Evolutionary conservation across 148 eudicot species (phyloP).

Genomic region (Camellia granthamiana): DNA sequence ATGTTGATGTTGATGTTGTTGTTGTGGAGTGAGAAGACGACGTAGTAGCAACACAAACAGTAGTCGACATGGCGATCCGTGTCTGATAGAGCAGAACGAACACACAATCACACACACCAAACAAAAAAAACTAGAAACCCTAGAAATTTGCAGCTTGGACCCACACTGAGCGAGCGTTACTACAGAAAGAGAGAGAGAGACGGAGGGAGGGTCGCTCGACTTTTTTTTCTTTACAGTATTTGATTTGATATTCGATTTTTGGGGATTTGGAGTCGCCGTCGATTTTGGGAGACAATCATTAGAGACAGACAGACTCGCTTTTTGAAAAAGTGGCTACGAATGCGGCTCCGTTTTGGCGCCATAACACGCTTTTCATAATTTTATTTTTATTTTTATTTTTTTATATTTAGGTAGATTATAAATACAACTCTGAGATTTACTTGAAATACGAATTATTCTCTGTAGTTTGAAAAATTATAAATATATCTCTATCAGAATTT

Average conservation of each 20-base stretch:
- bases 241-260: not conserved
- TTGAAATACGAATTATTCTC: too few species aligned
- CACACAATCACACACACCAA: not conserved
- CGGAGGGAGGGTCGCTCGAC: too few species aligned
- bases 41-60: not conserved
- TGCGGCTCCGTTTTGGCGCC: too few species aligned
- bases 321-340: too few species aligned
- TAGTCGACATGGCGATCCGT: not conserved
- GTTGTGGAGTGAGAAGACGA: not conserved
- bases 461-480: too few species aligned
- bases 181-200: not conserved
- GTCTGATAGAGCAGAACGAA: not conserved
- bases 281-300: too few species aligned
- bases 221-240: not conserved
- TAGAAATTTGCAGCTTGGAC: not conserved
- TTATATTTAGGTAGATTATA: too few species aligned
- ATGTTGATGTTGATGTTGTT: slow-evolving; percentile 25
- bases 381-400: too few species aligned
- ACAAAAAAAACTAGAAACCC: slow-evolving; percentile 1
- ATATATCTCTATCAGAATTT: too few species aligned
- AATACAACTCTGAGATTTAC: too few species aligned
- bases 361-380: too few species aligned
- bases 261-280: not conserved
- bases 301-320: too few species aligned
- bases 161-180: slow-evolving; percentile 5